phyloP scores from a whole-genome alignment of 2,329 filamentous ascomycete species.

The Incumbomyces delicatus region DNA sequence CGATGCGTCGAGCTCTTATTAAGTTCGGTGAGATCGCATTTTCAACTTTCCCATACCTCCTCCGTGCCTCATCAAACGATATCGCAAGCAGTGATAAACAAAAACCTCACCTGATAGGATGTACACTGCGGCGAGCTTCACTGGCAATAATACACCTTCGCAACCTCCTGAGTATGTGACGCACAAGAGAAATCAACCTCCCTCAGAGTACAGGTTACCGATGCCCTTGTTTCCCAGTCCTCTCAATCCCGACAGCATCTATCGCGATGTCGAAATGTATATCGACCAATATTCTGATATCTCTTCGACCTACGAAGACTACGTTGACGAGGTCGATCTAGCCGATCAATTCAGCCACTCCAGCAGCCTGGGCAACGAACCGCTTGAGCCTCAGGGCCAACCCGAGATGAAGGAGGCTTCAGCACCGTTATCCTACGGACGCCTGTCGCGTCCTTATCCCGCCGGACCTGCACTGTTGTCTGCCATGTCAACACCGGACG shows the following conservation, averaged over 20 bases:
- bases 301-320: not conserved
- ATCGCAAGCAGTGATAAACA: no score
- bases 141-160: no score
- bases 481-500: no score
- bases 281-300: slow-evolving; percentile 1
- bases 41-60: no score
- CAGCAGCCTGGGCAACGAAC: not conserved
- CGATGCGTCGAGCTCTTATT: no score
- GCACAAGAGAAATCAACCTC: no score
- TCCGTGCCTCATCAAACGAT: no score
- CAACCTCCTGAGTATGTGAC: not conserved
- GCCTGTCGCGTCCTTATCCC: not conserved
- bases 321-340: not conserved
- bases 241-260: not conserved
- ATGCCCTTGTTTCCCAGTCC: not conserved
- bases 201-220: not conserved
- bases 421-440: not conserved
- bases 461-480: not conserved
- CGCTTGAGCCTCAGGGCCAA: no score
- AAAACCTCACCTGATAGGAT: no score
- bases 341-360: not conserved
- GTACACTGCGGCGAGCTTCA: no score
- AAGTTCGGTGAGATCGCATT: no score
- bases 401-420: no score
- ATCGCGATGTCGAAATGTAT: slow-evolving; percentile 2